Base-by-base conservation (phyloP, 2,329 filamentous ascomycete species). In the Hirsutella rhossiliensis region DNA sequence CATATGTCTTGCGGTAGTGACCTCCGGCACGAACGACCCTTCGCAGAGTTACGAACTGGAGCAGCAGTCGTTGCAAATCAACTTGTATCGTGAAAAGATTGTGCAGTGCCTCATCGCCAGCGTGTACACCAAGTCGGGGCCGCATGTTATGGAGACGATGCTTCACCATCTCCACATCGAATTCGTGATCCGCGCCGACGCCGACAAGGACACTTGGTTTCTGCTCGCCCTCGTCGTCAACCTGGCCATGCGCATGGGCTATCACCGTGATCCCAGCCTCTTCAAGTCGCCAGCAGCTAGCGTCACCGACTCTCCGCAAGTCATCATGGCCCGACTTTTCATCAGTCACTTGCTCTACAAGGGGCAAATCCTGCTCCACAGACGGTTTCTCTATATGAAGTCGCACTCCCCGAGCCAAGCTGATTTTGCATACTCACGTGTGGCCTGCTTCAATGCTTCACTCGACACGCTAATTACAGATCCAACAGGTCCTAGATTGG, bases 281-380 rank as follows among this genome's bases (percentile, higher is more conserved):
- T 71, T 34, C 32, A 34, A 34, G 29, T 43, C 2, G 40, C 40
- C 11, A 39, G 38, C 58, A 8, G 59, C 59, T 27, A 63, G 60
- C 41, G 63, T 66, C 46, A 60, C 62, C 5, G 64, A 67, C 38
- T 11, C 32, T 6, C 32, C 32, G 8, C 32, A 34, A 15, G 32
- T 34, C 8, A 34, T 34, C 28, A 61, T 68, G 52, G 62, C 66
- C 40, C 62, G 63, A 11, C 51, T 66, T 12, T 62, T 65, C 54
- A 54, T 66, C 37, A 60, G 65, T 51, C 51, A 66, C 45, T 62
- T 63, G 55, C 64, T 63, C 45, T 53, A 66, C 36, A 67, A 66
- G 44, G 63, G 60, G 31, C 52, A 65, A 27, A 71, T 68, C 44
- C 62, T 73, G 27, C 54, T 72, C 17, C 68, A 72, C 51, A 58